These are phyloP conservation scores for Alternaria sp. DNA, from an alignment of 2,329 filamentous ascomycete genomes.

Conservation along the genomic window DNA sequence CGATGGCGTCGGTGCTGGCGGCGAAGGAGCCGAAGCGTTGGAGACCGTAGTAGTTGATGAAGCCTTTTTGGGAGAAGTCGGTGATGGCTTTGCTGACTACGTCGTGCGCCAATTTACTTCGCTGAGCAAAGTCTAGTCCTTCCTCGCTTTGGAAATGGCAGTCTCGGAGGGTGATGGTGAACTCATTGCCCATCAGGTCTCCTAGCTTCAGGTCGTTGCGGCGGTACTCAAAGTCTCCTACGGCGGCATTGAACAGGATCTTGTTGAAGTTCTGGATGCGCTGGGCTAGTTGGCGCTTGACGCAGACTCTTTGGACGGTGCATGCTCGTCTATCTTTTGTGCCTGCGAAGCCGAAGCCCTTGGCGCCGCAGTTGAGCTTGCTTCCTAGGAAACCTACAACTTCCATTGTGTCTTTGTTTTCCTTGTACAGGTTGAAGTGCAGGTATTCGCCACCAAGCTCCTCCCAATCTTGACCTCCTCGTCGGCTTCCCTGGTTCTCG, in stretches of 20 bases:
- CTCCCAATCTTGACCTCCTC: constrained; percentile 60
- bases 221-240: constrained; percentile 84
- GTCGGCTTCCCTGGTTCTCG: constrained; percentile 33
- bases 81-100: constrained; percentile 66
- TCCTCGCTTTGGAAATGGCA: constrained; percentile 67
- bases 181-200: constrained; percentile 87
- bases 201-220: constrained; percentile 77
- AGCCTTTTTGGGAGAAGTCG: constrained; percentile 75
- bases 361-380: constrained; percentile 70
- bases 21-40: constrained; percentile 92
- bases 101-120: constrained; percentile 55
- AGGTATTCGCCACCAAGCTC: constrained; percentile 79
- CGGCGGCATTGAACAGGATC: constrained; percentile 63
- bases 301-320: constrained; percentile 81
- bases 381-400: constrained; percentile 78
- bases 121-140: constrained; percentile 40
- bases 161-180: constrained; percentile 88
- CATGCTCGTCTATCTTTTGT: constrained; percentile 91
- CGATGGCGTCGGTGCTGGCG: constrained; percentile 84
- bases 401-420: constrained; percentile 97
- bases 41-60: constrained; percentile 98
- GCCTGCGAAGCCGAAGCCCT: constrained; percentile 80
- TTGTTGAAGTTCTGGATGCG: constrained; percentile 70
- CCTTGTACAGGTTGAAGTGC: constrained; percentile 93
- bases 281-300: constrained; percentile 64